Evolutionary conservation across 345 rosid species (phyloP).

Genomic region (Lagerstroemia speciosa): DNA sequence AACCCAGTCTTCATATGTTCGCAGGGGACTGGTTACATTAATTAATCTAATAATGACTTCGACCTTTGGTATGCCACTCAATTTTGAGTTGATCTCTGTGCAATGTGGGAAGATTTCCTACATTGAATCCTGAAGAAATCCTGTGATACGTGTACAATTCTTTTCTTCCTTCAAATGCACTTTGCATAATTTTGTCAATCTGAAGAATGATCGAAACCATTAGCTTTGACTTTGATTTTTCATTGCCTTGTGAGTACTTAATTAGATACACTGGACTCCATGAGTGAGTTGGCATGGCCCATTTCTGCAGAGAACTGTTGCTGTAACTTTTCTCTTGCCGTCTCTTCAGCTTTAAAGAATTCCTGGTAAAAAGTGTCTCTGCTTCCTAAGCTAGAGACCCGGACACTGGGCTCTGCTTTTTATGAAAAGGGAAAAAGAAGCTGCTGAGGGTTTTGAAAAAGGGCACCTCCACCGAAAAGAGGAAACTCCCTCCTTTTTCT

Average conservation of each 20-base stretch:
- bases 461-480: conserved; percentile 23
- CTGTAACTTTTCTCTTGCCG: not conserved
- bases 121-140: not conserved
- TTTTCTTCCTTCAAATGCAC: not conserved
- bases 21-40: not conserved
- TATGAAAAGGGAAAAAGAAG: conserved; percentile 18
- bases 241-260: not conserved
- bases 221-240: not conserved
- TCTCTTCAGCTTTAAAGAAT: not conserved
- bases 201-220: not conserved
- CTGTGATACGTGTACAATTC: not conserved
- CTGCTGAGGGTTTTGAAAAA: conserved; percentile 14
- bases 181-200: not conserved
- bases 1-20: not conserved
- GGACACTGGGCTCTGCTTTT: conserved; percentile 34
- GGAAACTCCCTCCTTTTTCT: not conserved
- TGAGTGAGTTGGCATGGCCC: not conserved
- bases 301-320: not conserved
- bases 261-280: too few species aligned
- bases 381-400: conserved; percentile 34
- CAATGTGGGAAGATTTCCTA: not conserved
- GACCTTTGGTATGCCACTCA: not conserved
- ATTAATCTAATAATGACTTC: not conserved
- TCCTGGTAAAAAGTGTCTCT: conserved; percentile 11
- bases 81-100: not conserved